These are phyloP conservation scores for Alternaria ethzedia DNA, from an alignment of 2,329 filamentous ascomycete species.

Conservation along the genomic window DNA sequence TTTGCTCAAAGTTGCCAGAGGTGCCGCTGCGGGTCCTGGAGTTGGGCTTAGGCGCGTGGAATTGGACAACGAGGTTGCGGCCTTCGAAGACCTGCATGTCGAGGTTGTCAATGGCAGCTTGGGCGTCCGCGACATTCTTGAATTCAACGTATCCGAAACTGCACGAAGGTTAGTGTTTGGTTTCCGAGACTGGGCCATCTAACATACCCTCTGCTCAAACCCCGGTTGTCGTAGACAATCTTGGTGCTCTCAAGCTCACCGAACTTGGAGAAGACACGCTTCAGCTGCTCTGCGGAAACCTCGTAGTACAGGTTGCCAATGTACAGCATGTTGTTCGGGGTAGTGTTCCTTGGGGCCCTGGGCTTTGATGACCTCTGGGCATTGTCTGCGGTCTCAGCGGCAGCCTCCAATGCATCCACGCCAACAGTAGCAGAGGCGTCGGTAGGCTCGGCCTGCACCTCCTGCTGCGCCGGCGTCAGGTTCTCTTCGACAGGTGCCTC, in stretches of 20 bases:
- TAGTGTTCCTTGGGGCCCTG: neutral
- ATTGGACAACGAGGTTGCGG: constrained; percentile 68
- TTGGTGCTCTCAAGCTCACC: constrained; percentile 60
- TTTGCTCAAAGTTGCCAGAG: constrained; percentile 20
- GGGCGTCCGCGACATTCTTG: constrained; percentile 59
- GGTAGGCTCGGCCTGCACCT: constrained; percentile 31
- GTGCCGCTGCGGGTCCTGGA: constrained; percentile 7
- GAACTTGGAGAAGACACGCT: constrained; percentile 65
- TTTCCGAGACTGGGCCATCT: neutral
- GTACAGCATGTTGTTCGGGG: constrained; percentile 59
- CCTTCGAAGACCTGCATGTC: constrained; percentile 68
- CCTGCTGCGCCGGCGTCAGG: constrained; percentile 34
- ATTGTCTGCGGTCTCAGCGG: neutral
- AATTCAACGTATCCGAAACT: constrained; percentile 74
- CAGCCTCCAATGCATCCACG: constrained; percentile 31
- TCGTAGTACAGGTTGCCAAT: constrained; percentile 75
- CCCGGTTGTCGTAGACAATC: constrained; percentile 66
- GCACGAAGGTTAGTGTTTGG: constrained; percentile 13
- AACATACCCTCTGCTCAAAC: constrained; percentile 72
- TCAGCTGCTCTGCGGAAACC: constrained; percentile 66
- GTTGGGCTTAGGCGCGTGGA: constrained; percentile 49
- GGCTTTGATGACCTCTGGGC: neutral
- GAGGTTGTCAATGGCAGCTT: constrained; percentile 62
- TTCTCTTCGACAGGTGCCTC: constrained; percentile 45
- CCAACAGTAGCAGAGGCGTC: constrained; percentile 37